Evolutionary conservation across 2,329 filamentous ascomycete genomes (phyloP), one percentile per base, ranked within the genome.

Genomic region (Fusarium camptoceras): DNA sequence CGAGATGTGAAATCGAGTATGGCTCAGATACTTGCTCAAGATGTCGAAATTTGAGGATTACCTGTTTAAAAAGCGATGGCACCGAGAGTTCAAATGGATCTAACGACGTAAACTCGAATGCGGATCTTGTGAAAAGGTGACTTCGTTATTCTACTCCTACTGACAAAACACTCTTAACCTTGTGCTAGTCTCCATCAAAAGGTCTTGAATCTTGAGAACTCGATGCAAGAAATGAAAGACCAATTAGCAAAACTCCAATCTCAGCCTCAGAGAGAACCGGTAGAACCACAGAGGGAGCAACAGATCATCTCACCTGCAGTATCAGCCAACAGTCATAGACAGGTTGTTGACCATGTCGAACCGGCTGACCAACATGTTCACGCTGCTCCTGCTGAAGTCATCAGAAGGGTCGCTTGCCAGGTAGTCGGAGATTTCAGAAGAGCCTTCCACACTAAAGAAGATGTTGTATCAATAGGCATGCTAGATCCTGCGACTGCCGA

Each of bases 1-100:
- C 59, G n/a, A 69, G 70, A 46, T 72, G 70, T 24, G 70, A 72
- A 16, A 30, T 70, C 4, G 37, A 64, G 6, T 51, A 62, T 27
- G 69, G 59, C 27, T 62, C 55, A 8, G 64, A 71, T 11, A 51
- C 54, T 31, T 72, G 70, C 37, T 58, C 49, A 8, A 57, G 70
- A 39, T 72, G 70, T 18, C 58, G 70, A 15, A 66, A 59, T 30
- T 27, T 72, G 16, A 66, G 64, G 16, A 67, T 67, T 18, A 42
- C 64, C 16, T 67, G 64, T 25, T 9, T 67, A 16, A 62, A 66
- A 48, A 62, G 63, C 11, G 64, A 67, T 42, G 53, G 55, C 8
- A 27, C 49, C 9, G 64, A 67, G 22, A 51, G 53, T 8, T 27
- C 49, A 10, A 51, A 56, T 24, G 56, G 31, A 15, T 20, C 37